phyloP scores from a whole-genome alignment of 345 rosid genomes.

The Arabis alpina region DNA sequence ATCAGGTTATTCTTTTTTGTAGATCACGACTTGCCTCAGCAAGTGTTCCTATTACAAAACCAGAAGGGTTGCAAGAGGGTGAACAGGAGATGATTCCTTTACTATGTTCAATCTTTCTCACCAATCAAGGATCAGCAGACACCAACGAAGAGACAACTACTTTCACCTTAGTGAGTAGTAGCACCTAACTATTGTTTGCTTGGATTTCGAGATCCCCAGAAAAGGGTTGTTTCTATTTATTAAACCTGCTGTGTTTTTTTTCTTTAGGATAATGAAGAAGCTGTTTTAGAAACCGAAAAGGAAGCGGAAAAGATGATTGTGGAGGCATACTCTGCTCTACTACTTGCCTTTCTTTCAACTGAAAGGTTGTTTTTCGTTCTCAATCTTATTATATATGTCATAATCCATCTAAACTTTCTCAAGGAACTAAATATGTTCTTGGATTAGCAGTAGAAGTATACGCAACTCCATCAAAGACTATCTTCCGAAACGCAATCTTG shows the following conservation, averaged over 20 bases:
- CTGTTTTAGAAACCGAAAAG: slow-evolving; percentile 86
- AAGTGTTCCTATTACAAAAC: slow-evolving; percentile 57
- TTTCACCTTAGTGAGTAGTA: slow-evolving; percentile 67
- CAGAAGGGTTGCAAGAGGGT: slow-evolving; percentile 57
- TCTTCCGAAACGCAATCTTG: slow-evolving; percentile 72
- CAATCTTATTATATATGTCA: background rate
- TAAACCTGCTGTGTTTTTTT: slow-evolving; percentile 11
- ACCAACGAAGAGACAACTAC: slow-evolving; percentile 60
- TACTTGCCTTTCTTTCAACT: slow-evolving; percentile 96
- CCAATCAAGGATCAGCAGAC: slow-evolving; percentile 78
- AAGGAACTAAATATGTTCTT: slow-evolving; percentile 26
- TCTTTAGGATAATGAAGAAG: slow-evolving; percentile 72
- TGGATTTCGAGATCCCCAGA: slow-evolving; percentile 9
- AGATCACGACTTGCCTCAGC: slow-evolving; percentile 90
- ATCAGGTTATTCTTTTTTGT: slow-evolving; percentile 32
- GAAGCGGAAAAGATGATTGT: slow-evolving; percentile 99
- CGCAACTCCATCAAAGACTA: slow-evolving; percentile 75
- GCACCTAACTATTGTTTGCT: slow-evolving; percentile 25
- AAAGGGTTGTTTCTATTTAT: slow-evolving; percentile 7
- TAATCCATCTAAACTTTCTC: slow-evolving; percentile 15
- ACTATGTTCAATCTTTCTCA: slow-evolving; percentile 87
- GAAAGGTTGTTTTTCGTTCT: slow-evolving; percentile 63
- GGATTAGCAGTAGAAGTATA: slow-evolving; percentile 64
- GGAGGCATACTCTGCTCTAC: slow-evolving; percentile 93
- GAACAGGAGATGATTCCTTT: slow-evolving; percentile 70